Evolutionary conservation across 495 filamentous ascomycete species (phyloP).

Genomic region (Penicillium macrosclerotiorum): DNA sequence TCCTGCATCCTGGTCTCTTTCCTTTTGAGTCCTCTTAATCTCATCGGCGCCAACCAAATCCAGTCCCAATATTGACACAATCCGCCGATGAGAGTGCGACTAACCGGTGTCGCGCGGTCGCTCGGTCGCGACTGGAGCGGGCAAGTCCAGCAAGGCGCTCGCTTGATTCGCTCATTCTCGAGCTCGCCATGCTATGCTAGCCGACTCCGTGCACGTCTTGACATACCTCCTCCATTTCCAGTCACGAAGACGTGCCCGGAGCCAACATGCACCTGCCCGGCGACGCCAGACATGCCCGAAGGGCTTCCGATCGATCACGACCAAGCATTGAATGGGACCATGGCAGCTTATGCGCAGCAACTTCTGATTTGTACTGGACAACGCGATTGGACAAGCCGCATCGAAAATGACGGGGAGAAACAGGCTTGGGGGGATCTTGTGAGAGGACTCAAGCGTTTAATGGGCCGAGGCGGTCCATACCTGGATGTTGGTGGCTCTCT

Average conservation of each 20-base stretch:
- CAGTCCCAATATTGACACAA: neutral
- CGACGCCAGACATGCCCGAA: slow-evolving; percentile 61
- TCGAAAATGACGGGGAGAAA: slow-evolving; percentile 59
- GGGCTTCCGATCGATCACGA: slow-evolving; percentile 74
- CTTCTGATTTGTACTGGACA: slow-evolving; percentile 78
- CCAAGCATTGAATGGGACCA: slow-evolving; percentile 66
- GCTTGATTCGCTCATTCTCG: slow-evolving; percentile 24
- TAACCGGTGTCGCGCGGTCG: slow-evolving; percentile 11
- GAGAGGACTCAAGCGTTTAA: slow-evolving; percentile 63
- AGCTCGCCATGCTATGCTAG: slow-evolving; percentile 17
- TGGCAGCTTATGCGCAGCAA: slow-evolving; percentile 78
- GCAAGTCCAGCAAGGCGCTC: slow-evolving; percentile 4
- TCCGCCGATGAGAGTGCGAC: slow-evolving; percentile 3
- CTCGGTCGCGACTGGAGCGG: slow-evolving; percentile 19
- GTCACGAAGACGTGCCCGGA: slow-evolving; percentile 64
- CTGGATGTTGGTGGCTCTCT: slow-evolving; percentile 60
- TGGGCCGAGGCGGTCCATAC: slow-evolving; percentile 64
- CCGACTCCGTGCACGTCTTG: slow-evolving; percentile 28
- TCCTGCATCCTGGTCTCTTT: neutral
- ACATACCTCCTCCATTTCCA: slow-evolving; percentile 44
- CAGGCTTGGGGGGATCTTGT: slow-evolving; percentile 57
- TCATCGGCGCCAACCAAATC: too few relatives aligned
- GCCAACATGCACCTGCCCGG: slow-evolving; percentile 67
- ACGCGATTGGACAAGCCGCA: slow-evolving; percentile 71
- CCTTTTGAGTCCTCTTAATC: neutral